Base-by-base conservation (phyloP, 2,329 filamentous ascomycete species). In the Beauveria pseudobassiana region DNA sequence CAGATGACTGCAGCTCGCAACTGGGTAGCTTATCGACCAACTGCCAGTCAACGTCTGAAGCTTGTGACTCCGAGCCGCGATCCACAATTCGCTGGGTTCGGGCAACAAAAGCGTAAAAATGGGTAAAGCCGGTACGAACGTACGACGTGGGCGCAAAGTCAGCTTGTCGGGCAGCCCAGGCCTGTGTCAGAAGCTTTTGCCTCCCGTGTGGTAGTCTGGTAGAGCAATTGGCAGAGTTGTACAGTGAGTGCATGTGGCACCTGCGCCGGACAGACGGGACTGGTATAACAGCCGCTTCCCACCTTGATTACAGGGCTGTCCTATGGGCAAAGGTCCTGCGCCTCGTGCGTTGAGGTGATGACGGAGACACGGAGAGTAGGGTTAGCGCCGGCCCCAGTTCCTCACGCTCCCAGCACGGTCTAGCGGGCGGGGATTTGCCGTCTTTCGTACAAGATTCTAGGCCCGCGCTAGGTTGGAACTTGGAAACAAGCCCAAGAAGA, bases 41-140 rank as follows among this genome's bases (percentile, higher is more conserved):
- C 50, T 46, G 51, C 51, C 42, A 55, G 42, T 18, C 43, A 24
- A 7, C 38, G 18, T 34, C 16, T 55, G 43, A 61, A 58, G 61
- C 61, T 62, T 62, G 61, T 62, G 61, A 62, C 30, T 49, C 53
- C 61, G 61, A 62, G 46, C 49, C 61, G 59, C 51, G 59, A 61
- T 61, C 59, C 60, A 58, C 61, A 58, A 62, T 58, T 59, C 49
- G 53, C 53, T 62, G 61, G 61, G 61, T 62, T 62, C 54, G 61
- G 61, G 38, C 18, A 24, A 52, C 12, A 42, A 16, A 34, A 42
- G 18, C 26, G 57, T 26, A 40, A 45, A 30, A 34, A 34, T 51
- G 48, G 57, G 24, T 18, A 52, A 45, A 52, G 38, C 57, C 49
- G 30, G 30, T 28, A 61, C 40, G 40, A 55, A 61, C 57, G 57